Evolutionary conservation across 306 rosid species (phyloP).

Genomic region (Carpinus viminea): DNA sequence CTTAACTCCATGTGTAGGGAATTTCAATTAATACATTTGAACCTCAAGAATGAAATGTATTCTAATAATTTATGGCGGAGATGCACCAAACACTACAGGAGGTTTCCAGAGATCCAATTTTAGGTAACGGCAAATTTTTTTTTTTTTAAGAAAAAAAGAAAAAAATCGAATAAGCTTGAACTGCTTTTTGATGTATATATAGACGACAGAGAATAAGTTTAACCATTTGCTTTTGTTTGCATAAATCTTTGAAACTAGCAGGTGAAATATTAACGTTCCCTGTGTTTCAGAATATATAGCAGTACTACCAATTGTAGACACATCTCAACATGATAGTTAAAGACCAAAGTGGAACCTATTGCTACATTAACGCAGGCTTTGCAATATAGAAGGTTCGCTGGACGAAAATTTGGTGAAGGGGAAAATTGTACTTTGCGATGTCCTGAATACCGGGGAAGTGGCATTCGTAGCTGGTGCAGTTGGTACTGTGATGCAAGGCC

Average conservation of each 20-base stretch:
- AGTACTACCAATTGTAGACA: neutral
- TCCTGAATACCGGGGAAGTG: neutral
- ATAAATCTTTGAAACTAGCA: no score
- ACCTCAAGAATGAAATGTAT: constrained; percentile 26
- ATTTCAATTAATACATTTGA: constrained; percentile 41
- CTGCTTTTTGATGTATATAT: no score
- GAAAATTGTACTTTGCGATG: constrained; percentile 43
- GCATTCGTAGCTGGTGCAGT: neutral
- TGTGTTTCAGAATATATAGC: no score
- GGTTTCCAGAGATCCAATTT: neutral
- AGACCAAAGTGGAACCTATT: neutral
- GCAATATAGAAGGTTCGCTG: no score
- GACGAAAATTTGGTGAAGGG: constrained; percentile 19
- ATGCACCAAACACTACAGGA: constrained; percentile 36
- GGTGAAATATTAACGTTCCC: no score
- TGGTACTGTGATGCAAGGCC: constrained; percentile 28
- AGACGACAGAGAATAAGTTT: no score
- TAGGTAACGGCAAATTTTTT: no score
- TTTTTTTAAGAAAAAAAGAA: no score
- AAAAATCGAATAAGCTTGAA: no score
- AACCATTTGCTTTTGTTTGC: no score
- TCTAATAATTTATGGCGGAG: constrained; percentile 44
- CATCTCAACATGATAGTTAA: no score
- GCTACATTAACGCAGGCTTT: neutral
- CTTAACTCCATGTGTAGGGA: constrained; percentile 36